phyloP scores from a whole-genome alignment of 2,329 filamentous ascomycete species.

The Trichoderma sp. region DNA sequence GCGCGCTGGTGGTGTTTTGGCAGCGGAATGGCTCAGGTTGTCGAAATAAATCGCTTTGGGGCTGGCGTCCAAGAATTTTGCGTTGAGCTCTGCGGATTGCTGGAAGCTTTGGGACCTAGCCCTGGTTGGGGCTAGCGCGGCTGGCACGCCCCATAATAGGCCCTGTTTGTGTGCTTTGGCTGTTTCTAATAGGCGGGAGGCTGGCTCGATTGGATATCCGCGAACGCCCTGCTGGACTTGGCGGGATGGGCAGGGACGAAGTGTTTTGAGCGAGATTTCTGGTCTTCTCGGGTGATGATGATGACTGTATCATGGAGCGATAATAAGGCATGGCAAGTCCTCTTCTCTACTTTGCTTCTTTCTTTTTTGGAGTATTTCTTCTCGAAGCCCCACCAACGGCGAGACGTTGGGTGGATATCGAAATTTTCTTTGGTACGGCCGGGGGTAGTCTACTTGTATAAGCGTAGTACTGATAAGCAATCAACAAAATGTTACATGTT shows the following conservation, averaged over 20 bases:
- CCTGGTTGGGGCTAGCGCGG: slow-evolving; percentile 36
- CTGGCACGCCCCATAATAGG: not conserved
- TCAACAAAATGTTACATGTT: not conserved
- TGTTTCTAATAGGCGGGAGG: not conserved
- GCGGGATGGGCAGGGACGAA: not conserved
- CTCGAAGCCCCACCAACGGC: not conserved
- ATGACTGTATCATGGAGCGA: not conserved
- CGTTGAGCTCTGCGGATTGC: slow-evolving; percentile 45
- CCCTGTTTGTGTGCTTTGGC: not conserved
- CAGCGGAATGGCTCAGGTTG: slow-evolving; percentile 36
- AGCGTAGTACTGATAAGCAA: not conserved
- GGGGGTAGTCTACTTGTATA: not conserved
- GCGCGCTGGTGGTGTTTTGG: slow-evolving; percentile 37
- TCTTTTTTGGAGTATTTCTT: not conserved
- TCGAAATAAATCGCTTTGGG: slow-evolving; percentile 43
- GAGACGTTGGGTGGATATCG: not conserved
- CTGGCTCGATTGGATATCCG: not conserved
- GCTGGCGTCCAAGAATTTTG: slow-evolving; percentile 43
- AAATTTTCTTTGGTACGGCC: not conserved
- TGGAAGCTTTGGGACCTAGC: slow-evolving; percentile 37
- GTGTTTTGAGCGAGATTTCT: not conserved
- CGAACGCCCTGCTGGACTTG: not conserved
- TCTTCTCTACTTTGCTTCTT: accelerated
- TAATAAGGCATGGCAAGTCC: not conserved
- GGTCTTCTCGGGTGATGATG: not conserved